phyloP scores from a whole-genome alignment of 768 basidiomycete genomes.

The Amanita thiersii region DNA sequence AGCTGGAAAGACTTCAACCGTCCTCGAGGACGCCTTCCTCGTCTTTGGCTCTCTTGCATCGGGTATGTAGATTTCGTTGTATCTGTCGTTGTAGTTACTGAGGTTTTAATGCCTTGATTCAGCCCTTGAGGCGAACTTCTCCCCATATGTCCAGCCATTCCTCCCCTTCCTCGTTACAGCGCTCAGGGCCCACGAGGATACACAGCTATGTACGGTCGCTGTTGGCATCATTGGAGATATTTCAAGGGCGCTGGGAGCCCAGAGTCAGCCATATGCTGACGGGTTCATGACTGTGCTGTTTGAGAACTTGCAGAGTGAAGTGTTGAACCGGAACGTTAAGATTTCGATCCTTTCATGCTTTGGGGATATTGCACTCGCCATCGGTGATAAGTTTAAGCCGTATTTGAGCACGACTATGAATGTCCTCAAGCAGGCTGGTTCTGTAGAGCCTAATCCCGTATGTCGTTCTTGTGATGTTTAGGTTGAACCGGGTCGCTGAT shows the following conservation, averaged over 20 bases:
- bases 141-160: slow-evolving; percentile 80
- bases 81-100: background rate
- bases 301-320: slow-evolving; percentile 85
- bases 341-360: slow-evolving; percentile 94
- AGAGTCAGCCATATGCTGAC: slow-evolving; percentile 73
- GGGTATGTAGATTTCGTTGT: slow-evolving; percentile 30
- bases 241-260: slow-evolving; percentile 87
- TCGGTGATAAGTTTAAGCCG: slow-evolving; percentile 79
- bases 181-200: slow-evolving; percentile 89
- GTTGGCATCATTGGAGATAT: slow-evolving; percentile 95
- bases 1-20: slow-evolving; percentile 88
- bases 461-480: slow-evolving; percentile 6
- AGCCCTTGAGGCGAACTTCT: slow-evolving; percentile 74
- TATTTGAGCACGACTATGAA: slow-evolving; percentile 87
- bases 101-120: slow-evolving; percentile 9
- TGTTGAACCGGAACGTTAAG: slow-evolving; percentile 91
- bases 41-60: slow-evolving; percentile 83
- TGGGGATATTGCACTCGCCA: slow-evolving; percentile 92
- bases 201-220: slow-evolving; percentile 90
- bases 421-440: slow-evolving; percentile 86
- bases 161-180: slow-evolving; percentile 75
- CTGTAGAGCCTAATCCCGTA: slow-evolving; percentile 82
- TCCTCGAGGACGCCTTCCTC: slow-evolving; percentile 94
- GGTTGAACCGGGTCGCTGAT: slow-evolving; percentile 3
- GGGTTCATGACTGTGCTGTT: slow-evolving; percentile 90